A percentile compares a stretch with the other conserved stretches of the same genome.
Conservation (phyloP, 2,329 filamentous ascomycete species). For the Nannizziopsis barbatae region DNA sequence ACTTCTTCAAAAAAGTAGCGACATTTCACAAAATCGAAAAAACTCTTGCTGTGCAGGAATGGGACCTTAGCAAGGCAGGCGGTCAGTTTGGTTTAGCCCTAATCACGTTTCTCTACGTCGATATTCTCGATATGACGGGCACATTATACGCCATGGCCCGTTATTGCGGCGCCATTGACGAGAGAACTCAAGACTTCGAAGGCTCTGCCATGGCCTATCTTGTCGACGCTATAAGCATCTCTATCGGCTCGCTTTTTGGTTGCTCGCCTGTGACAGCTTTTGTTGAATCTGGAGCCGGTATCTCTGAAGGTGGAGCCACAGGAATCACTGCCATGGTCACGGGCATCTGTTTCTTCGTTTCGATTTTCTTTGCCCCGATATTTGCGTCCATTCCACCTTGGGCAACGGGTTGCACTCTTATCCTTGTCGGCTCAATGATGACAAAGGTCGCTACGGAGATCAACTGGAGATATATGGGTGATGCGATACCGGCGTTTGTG, state of each 20-base stretch:
- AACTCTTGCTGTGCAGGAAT: slow-evolving; percentile 60
- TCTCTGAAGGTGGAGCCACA: slow-evolving; percentile 75
- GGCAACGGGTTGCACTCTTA: slow-evolving; percentile 79
- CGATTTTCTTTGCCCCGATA: slow-evolving; percentile 80
- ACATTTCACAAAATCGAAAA: slow-evolving; percentile 67
- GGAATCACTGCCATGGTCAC: slow-evolving; percentile 71
- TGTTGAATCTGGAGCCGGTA: slow-evolving; percentile 80
- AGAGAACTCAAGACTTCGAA: slow-evolving; percentile 76
- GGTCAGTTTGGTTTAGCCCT: slow-evolving; percentile 72
- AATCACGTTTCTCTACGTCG: slow-evolving; percentile 81
- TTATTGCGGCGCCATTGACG: slow-evolving; percentile 69
- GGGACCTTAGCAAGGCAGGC: slow-evolving; percentile 57
- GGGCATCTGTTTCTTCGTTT: slow-evolving; percentile 74
- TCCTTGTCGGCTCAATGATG: slow-evolving; percentile 86
- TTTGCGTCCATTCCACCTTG: slow-evolving; percentile 82
- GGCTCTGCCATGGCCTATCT: slow-evolving; percentile 74
- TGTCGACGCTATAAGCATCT: slow-evolving; percentile 69
- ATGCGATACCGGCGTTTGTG: slow-evolving; percentile 73
- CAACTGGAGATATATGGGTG: slow-evolving; percentile 79
- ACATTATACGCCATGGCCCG: slow-evolving; percentile 84
- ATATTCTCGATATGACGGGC: slow-evolving; percentile 77
- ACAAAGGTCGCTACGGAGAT: slow-evolving; percentile 65
- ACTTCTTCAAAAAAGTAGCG: slow-evolving; percentile 83
- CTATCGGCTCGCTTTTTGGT: slow-evolving; percentile 67
- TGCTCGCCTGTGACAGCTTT: slow-evolving; percentile 75